phyloP scores from a whole-genome alignment of 192 early-diverging fungal genomes.

The Spinellus fusiger region DNA sequence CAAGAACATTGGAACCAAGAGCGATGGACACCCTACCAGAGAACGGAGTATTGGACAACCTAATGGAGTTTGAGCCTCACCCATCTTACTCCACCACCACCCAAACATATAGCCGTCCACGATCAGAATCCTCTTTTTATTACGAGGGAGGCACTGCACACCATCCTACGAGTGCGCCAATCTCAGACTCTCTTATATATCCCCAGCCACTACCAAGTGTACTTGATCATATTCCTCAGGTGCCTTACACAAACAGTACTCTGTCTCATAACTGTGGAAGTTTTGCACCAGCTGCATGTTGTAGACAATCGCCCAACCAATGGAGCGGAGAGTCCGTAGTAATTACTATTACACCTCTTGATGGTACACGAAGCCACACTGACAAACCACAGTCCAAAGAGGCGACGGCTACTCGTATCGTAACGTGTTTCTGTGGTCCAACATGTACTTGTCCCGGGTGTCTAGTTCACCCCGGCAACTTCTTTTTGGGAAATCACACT shows the following conservation, averaged over 20 bases:
- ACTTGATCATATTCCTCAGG: neutral
- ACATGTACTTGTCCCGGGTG: slow-evolving; percentile 25
- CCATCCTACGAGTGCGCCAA: neutral
- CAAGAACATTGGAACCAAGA: too few relatives aligned
- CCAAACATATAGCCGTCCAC: neutral
- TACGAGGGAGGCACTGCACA: neutral
- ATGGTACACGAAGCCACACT: neutral
- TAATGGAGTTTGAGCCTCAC: neutral
- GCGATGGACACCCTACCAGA: too few relatives aligned
- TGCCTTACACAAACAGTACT: neutral
- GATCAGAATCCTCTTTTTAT: too few relatives aligned
- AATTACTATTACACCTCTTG: slow-evolving; percentile 24
- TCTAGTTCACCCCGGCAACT: slow-evolving; percentile 28
- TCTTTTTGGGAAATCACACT: slow-evolving; percentile 1
- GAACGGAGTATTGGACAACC: too few relatives aligned
- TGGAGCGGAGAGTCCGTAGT: slow-evolving; percentile 22
- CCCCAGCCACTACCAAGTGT: neutral
- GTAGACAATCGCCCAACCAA: neutral
- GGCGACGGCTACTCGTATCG: slow-evolving; percentile 13
- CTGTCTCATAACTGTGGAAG: neutral
- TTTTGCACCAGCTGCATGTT: neutral
- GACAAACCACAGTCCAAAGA: neutral
- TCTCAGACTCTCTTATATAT: too few relatives aligned
- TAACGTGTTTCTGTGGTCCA: slow-evolving; percentile 24
- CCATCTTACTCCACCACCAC: neutral